Evolutionary conservation across 108 stramenopile species (phyloP), one percentile per base, ranked within the genome.

Genomic region (Pseudonitzschia delicatissima): DNA sequence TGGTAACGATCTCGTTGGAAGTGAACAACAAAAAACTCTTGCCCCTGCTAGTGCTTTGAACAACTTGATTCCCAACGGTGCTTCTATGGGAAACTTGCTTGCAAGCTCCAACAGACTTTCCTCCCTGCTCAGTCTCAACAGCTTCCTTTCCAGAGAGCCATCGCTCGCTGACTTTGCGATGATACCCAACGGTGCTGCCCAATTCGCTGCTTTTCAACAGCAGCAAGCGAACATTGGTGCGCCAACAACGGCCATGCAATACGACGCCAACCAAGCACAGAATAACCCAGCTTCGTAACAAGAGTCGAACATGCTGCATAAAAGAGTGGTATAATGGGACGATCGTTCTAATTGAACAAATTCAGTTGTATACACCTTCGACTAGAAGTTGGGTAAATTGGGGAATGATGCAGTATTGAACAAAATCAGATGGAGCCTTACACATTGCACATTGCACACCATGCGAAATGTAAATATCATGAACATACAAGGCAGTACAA

Each of bases 101-200:
- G 76, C 67, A 11, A 76, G 81, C 23, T 77, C 83, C 20, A 84
- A 84, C 62, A 62, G 84, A 17, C 35, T 85, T 50, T 69, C 69
- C 15, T 85, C 84, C 0, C 42, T 85, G 44, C 64, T 85, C 34
- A 79, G 80, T 57, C 59, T 85, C 48, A 82, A 76, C 49, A 77
- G 81, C 55, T 72, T 71, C 37, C 49, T 75, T 42, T 77, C 76
- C 25, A 53, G 83, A 26, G 83, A 80, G 27, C 77, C 77, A 13
- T 84, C 83, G 1, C 52, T 84, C 60, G 83, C 79, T 37, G 83
- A 84, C 58, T 71, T 82, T 12, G 80, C 72, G 2, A 47, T 76
- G 49, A 64, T 76, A 40, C 76, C 76, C 20, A 69, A 67, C 20
- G 62, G 63, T 5, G 33, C 34, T 50, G 68, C 68, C 28, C 74